Percentiles rank a stretch among this genome's conserved stretches.
Evolutionary conservation across 108 stramenopile species (phyloP).

Genomic region (Skeletonema costatum): DNA sequence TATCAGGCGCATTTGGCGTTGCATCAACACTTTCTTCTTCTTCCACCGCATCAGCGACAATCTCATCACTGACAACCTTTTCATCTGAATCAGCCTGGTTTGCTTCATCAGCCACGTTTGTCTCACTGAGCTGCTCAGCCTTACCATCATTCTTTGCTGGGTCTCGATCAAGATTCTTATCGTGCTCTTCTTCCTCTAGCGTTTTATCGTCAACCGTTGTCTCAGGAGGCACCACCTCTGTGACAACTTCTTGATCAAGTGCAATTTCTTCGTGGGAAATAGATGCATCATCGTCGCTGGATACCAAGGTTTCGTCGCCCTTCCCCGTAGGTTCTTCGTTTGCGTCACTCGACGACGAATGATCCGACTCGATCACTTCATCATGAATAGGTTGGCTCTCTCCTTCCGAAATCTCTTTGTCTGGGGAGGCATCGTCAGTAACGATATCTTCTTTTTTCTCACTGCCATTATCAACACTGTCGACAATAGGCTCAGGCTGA

Average conservation of each 20-base stretch:
- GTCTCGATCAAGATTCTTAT: background rate
- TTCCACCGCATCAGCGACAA: background rate
- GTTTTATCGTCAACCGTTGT: background rate
- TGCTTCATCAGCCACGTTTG: background rate
- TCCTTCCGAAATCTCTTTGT: background rate
- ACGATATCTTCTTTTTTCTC: conserved; percentile 12
- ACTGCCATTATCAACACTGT: background rate
- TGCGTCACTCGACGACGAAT: background rate
- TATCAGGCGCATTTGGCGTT: conserved; percentile 7
- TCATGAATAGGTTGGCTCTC: background rate
- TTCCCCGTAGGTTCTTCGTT: background rate
- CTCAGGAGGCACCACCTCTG: background rate
- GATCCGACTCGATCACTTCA: background rate
- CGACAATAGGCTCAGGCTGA: conserved; percentile 15
- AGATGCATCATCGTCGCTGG: background rate
- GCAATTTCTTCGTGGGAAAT: background rate
- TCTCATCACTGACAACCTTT: background rate
- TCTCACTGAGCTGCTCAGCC: background rate
- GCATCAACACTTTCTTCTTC: background rate
- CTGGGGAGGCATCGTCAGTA: conserved; percentile 11
- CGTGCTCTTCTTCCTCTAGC: background rate
- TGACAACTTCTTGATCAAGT: background rate
- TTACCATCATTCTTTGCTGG: background rate
- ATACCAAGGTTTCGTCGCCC: background rate
- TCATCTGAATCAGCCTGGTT: conserved; percentile 1